Evolutionary conservation across 495 filamentous ascomycete species (phyloP), one percentile per base, ranked within the genome.

Genomic region (Aspergillus sclerotiicarbonarius): DNA sequence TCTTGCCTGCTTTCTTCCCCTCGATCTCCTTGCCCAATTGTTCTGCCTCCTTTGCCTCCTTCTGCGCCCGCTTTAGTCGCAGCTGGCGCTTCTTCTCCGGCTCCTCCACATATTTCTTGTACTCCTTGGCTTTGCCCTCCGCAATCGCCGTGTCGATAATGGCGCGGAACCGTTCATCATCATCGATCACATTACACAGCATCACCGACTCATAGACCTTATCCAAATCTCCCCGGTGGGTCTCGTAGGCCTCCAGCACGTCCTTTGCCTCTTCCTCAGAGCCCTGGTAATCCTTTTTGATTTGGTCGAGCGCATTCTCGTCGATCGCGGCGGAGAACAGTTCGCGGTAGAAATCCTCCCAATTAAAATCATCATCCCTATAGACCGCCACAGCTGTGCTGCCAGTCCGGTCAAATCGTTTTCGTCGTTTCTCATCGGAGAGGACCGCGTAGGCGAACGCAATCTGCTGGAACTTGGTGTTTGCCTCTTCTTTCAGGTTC

Each of bases 371-470:
- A 45, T 83, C 88, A 62, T 83, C 83, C 37, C 89, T 84, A 10
- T 87, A 82, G 51, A 92, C 74, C 16, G 84, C 86, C 62, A 96
- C 92, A 3, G 86, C 83, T 0, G 92, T 98, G 50, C 84, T 90
- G 54, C 94, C 94, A 0, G 93, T 96, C 56, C 79, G 77, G 68
- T 98, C 92, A 72, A 96, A 98, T 57, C 90, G 86, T 50, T 82
- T 82, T 51, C 93, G 88, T 32, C 92, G 84, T 4, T 78, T 75
- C 9, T 84, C 75, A 57, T 96, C 90, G 25, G 90, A 96, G 46
- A 98, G 84, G 47, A 98, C 87, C 16, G 90, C 91, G 66, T 98
- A 96, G 44, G 95, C 92, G 60, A 97, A 92, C 9, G 92, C 94
- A 62, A 98, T 85, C 52, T 86, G 76, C 68, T 98, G 94, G 78